Conservation (phyloP, 148 eudicot genomes). For the Suaeda aralocaspica region DNA sequence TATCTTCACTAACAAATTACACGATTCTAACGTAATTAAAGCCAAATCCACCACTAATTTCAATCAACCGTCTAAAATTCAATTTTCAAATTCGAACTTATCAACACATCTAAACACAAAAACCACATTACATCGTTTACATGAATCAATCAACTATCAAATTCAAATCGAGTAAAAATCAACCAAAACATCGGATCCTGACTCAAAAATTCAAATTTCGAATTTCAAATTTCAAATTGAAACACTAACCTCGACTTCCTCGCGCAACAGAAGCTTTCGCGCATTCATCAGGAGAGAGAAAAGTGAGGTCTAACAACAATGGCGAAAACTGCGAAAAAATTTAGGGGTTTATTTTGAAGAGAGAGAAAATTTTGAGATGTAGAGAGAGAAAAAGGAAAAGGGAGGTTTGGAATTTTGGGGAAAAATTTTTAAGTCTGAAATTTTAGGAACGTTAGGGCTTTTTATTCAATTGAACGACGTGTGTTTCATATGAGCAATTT, state of each 20-base stretch:
- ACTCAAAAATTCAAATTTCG: too few species aligned
- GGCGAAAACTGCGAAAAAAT: neutral
- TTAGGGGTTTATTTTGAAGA: slow-evolving; percentile 4
- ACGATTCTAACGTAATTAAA: neutral
- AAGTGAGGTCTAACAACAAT: neutral
- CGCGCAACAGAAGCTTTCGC: slow-evolving; percentile 21
- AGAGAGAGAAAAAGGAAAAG: neutral
- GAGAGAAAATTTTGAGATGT: neutral
- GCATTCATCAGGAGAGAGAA: slow-evolving; percentile 17
- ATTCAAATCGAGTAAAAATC: neutral
- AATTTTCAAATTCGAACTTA: neutral
- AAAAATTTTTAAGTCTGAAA: too few species aligned
- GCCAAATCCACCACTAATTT: slow-evolving; percentile 1
- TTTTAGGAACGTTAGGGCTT: too few species aligned
- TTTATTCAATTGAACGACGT: too few species aligned
- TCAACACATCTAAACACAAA: neutral
- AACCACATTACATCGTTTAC: neutral
- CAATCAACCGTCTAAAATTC: neutral
- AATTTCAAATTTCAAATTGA: too few species aligned
- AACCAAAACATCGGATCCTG: neutral
- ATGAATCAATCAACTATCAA: neutral
- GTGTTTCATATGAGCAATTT: too few species aligned
- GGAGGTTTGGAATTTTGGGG: neutral
- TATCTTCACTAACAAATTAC: neutral
- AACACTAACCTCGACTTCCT: slow-evolving; percentile 28